These are phyloP conservation scores for Claviceps sorghi DNA, from an alignment of 2,329 filamentous ascomycete genomes.

Conservation along the genomic window DNA sequence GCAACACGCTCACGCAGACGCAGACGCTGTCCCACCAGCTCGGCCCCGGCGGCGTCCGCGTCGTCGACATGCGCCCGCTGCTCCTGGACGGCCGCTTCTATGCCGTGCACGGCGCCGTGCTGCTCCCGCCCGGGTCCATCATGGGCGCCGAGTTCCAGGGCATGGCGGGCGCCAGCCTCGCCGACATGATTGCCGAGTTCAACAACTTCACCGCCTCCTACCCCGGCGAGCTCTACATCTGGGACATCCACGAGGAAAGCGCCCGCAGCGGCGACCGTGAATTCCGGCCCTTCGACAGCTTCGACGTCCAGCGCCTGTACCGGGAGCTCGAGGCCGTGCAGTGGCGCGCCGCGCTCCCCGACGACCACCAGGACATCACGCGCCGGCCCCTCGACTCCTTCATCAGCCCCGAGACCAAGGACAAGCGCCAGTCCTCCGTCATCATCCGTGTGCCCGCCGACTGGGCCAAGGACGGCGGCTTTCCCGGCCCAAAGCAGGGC, in stretches of 20 bases:
- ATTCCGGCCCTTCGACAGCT: neutral
- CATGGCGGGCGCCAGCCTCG: constrained; percentile 11
- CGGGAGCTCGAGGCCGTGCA: constrained; percentile 10
- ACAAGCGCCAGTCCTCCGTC: constrained; percentile 11
- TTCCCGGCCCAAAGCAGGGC: constrained; percentile 14
- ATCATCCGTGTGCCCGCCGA: constrained; percentile 14
- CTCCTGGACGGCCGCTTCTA: constrained; percentile 2
- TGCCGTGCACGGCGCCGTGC: constrained; percentile 10
- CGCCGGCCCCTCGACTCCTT: constrained; percentile 12
- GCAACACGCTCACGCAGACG: constrained; percentile 15
- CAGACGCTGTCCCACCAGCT: constrained; percentile 13
- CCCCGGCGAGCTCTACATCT: constrained; percentile 21
- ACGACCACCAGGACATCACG: constrained; percentile 13
- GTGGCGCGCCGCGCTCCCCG: constrained; percentile 10
- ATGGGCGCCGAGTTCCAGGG: constrained; percentile 10
- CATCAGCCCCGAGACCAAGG: constrained; percentile 8
- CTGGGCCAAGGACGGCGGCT: constrained; percentile 10
- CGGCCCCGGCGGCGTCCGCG: constrained; percentile 14
- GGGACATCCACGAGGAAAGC: constrained; percentile 13
- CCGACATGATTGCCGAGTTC: constrained; percentile 15
- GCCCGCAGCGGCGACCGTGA: constrained; percentile 1
- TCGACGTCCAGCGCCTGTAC: constrained; percentile 9
- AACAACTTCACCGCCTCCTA: constrained; percentile 15
- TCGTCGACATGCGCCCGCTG: constrained; percentile 16
- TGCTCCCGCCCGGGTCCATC: neutral